A percentile compares a stretch with the other conserved stretches of the same genome.
Conservation (phyloP, 306 rosid species). For the Inga oerstediana region DNA sequence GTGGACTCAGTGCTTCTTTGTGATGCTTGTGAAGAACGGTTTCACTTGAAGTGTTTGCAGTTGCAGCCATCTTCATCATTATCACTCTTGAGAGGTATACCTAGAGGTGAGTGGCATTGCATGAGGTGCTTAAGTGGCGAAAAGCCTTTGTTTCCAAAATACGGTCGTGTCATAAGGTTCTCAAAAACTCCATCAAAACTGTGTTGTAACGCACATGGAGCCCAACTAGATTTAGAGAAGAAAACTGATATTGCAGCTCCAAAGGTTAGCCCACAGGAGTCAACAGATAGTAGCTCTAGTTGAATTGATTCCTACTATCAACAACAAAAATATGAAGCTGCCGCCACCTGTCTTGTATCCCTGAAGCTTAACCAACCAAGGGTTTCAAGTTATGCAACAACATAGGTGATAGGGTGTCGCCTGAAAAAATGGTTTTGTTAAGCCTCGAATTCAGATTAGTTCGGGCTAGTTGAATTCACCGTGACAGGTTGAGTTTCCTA, state of each 20-base stretch:
- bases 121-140: conserved; percentile 83
- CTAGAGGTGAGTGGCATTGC: conserved; percentile 98
- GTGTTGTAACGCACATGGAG: conserved; percentile 52
- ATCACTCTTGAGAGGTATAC: conserved; percentile 77
- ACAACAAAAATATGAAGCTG: no score
- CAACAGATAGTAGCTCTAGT: conserved; percentile 48
- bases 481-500: no score
- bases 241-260: conserved; percentile 57
- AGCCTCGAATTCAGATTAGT: no score
- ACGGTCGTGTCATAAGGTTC: conserved; percentile 97
- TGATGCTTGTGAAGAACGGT: conserved; percentile 97
- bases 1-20: conserved; percentile 88
- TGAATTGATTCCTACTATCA: background rate
- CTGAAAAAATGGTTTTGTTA: no score
- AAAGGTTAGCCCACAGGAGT: conserved; percentile 51
- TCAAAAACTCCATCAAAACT: conserved; percentile 61
- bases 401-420: no score
- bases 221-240: conserved; percentile 63
- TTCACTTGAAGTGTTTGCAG: conserved; percentile 66
- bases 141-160: conserved; percentile 97
- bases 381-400: no score
- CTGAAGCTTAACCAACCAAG: no score
- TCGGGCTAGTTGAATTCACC: no score
- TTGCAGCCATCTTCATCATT: conserved; percentile 41
- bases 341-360: no score